Evolutionary conservation across 2,329 filamentous ascomycete genomes (phyloP), one percentile per base, ranked within the genome.

Genomic region (Fusarium pseudonygamai): DNA sequence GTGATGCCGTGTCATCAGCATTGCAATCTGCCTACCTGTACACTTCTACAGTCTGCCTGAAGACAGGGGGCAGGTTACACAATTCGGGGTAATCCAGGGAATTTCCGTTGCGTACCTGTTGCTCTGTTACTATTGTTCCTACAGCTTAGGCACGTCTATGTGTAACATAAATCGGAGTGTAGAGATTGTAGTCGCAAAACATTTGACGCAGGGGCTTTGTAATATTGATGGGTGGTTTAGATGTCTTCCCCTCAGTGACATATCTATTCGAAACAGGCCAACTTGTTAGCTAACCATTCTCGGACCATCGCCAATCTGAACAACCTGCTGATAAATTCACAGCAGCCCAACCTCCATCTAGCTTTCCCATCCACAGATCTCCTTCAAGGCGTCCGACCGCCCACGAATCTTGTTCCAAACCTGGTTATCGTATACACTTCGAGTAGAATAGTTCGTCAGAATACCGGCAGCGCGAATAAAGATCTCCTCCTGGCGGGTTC

Each of bases 131-230:
- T 5, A 16, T n/a, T n/a, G 14, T 9, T 16, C 14, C 22, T 42
- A 22, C 9, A n/a, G 22, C 40, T 16, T n/a, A 42, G 22, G 1
- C n/a, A 7, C 15, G 14, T 16, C 15, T 42, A 0, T 11, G 10
- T n/a, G 0, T 2, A 22, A 39, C 7, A 6, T 1, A 5, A 2
- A 4, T 6, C 3, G 37, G 7, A 39, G 20, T 7, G 11, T 39
- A 39, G 32, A 34, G 36, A 39, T 10, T 39, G 36, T 15, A 42
- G 15, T 24, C 14, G 14, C 22, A 42, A 9, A 11, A 42, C 10
- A 14, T 42, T 42, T 11, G 14, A n/a, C 22, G 22, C 9, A 11
- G 14, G 14, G n/a, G 40, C 16, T 9, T 16, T 42, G n/a, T n/a
- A 16, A 39, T 39, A 39, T 39, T 9, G 15, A 42, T 42, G 15